phyloP scores from a whole-genome alignment of 2,329 filamentous ascomycete genomes.

The Chalaropsis thielavioides region DNA sequence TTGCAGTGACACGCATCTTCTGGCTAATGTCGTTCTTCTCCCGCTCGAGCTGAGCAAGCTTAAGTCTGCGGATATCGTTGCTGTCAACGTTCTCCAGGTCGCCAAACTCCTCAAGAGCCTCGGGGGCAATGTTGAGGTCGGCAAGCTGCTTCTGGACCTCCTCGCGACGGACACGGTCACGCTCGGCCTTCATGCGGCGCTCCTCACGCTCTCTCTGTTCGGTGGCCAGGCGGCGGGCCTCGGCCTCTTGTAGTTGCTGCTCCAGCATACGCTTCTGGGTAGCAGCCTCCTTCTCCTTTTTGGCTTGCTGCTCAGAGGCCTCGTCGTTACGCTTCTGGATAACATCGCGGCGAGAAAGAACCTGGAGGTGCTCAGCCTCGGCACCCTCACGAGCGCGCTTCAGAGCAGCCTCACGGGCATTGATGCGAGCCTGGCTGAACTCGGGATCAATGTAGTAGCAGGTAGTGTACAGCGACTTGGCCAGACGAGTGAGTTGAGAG shows the following conservation, averaged over 20 bases:
- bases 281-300: constrained; percentile 84
- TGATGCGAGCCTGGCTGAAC: constrained; percentile 67
- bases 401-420: constrained; percentile 66
- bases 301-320: constrained; percentile 74
- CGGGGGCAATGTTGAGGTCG: constrained; percentile 79
- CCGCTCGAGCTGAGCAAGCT: constrained; percentile 87
- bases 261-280: constrained; percentile 74
- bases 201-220: constrained; percentile 85
- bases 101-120: constrained; percentile 57
- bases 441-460: constrained; percentile 90
- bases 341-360: constrained; percentile 69
- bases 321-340: constrained; percentile 97
- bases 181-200: constrained; percentile 71
- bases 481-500: constrained; percentile 80
- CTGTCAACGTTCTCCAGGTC: constrained; percentile 78
- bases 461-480: constrained; percentile 80
- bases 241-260: constrained; percentile 77
- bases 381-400: constrained; percentile 72
- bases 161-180: constrained; percentile 78
- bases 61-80: constrained; percentile 82
- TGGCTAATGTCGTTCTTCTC: constrained; percentile 96
- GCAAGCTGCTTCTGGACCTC: constrained; percentile 86
- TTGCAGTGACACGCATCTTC: constrained; percentile 78
- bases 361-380: constrained; percentile 81
- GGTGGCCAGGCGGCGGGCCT: constrained; percentile 75